Percentiles rank a stretch among this genome's conserved stretches.
Evolutionary conservation across 75 land plant genomes (phyloP).

Genomic region (Pinus taeda): DNA sequence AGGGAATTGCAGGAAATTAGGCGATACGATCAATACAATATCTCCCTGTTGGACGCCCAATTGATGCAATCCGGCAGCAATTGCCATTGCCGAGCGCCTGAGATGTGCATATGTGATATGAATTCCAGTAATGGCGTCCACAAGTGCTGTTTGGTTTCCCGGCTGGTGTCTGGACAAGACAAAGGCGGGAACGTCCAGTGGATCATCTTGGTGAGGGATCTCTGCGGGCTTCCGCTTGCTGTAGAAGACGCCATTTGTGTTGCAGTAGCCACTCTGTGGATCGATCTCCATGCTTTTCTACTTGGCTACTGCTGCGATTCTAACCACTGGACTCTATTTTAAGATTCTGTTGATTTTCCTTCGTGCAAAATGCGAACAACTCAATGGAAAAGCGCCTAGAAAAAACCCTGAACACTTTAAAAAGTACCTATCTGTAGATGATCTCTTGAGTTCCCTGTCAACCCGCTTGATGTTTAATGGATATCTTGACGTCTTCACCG

Average conservation of each 20-base stretch:
- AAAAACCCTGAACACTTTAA: too few species aligned
- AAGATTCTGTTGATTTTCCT: too few species aligned
- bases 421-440: too few species aligned
- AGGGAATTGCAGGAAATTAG: conserved; percentile 40
- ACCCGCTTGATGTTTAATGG: too few species aligned
- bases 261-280: conserved; percentile 28
- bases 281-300: too few species aligned
- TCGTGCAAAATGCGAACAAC: too few species aligned
- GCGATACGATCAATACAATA: conserved; percentile 33
- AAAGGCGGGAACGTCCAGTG: conserved; percentile 13
- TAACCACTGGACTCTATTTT: too few species aligned
- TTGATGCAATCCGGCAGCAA: conserved; percentile 19
- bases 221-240: conserved; percentile 12
- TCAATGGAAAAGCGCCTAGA: too few species aligned
- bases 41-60: conserved; percentile 35
- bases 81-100: not conserved
- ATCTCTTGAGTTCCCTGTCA: too few species aligned
- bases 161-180: conserved; percentile 4
- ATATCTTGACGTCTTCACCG: too few species aligned
- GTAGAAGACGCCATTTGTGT: conserved; percentile 22
- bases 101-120: conserved; percentile 24
- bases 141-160: conserved; percentile 14
- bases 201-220: conserved; percentile 4
- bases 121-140: conserved; percentile 28
- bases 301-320: too few species aligned